Conservation (phyloP, 768 basidiomycete genomes). For the Leccinum rimulosum region DNA sequence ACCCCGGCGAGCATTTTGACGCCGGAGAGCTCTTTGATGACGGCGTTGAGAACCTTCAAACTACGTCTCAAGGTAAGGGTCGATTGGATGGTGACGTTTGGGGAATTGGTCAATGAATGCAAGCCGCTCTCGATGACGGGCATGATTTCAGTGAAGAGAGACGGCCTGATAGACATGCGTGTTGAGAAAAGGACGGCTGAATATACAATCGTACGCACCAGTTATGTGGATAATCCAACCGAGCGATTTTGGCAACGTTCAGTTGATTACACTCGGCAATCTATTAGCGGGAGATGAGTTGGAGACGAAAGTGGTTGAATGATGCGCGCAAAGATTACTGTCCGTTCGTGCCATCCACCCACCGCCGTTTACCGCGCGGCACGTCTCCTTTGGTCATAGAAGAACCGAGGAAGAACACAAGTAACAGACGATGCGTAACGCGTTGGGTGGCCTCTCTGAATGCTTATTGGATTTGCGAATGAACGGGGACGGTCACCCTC, state of each 20-base stretch:
- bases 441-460: no score
- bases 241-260: conserved; percentile 73
- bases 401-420: no score
- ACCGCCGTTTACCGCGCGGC: no score
- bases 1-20: conserved; percentile 71
- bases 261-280: conserved; percentile 77
- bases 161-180: conserved; percentile 16
- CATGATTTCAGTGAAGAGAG: conserved; percentile 42
- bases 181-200: background rate
- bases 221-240: conserved; percentile 67
- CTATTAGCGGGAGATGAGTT: conserved; percentile 28
- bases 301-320: background rate
- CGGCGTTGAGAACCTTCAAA: conserved; percentile 58
- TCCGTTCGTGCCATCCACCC: no score
- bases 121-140: conserved; percentile 52
- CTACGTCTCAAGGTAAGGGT: conserved; percentile 56
- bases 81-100: conserved; percentile 41
- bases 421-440: no score
- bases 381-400: no score
- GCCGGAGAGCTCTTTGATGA: conserved; percentile 68
- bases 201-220: conserved; percentile 48
- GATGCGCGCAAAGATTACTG: no score
- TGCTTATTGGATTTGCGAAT: no score
- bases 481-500: no score
- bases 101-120: conserved; percentile 44